These are phyloP conservation scores for Xylariaceae sp. DNA, from an alignment of 2,329 filamentous ascomycete genomes.

Conservation along the genomic window DNA sequence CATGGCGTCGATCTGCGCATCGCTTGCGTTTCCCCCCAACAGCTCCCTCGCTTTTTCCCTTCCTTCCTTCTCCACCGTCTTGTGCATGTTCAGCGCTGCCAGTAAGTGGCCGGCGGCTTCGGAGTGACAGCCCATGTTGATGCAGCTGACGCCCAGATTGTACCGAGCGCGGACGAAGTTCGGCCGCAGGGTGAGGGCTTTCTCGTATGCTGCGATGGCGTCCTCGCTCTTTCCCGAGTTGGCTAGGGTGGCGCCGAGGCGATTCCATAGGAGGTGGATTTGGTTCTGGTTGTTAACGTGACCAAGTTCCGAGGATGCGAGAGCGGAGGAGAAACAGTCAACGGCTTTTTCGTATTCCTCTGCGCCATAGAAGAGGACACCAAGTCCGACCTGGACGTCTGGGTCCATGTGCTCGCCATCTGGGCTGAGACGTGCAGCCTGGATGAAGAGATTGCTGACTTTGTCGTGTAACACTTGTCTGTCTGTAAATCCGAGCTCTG, in stretches of 20 bases:
- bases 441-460: constrained; percentile 86
- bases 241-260: constrained; percentile 90
- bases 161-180: constrained; percentile 98
- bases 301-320: constrained; percentile 81
- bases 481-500: constrained; percentile 93
- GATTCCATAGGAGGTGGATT: constrained; percentile 94
- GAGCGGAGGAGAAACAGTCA: constrained; percentile 92
- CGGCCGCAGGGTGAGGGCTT: constrained; percentile 81
- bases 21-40: constrained; percentile 58
- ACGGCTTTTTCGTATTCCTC: constrained; percentile 99
- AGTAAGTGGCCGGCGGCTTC: constrained; percentile 92
- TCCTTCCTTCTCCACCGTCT: constrained; percentile 82
- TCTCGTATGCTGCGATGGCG: constrained; percentile 94
- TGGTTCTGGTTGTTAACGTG: constrained; percentile 81
- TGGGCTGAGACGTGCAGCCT: constrained; percentile 86
- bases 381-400: constrained; percentile 94
- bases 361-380: constrained; percentile 94
- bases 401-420: constrained; percentile 96
- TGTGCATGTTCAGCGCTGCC: constrained; percentile 92
- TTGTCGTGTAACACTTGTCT: constrained; percentile 84
- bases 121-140: constrained; percentile 93
- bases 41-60: constrained; percentile 81
- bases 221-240: constrained; percentile 93
- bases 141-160: constrained; percentile 93
- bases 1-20: constrained; percentile 80